Percentiles rank a stretch among this genome's conserved stretches.
These are phyloP conservation scores for Aspergillus latus DNA, from an alignment of 2,329 filamentous ascomycete genomes.

Conservation along the genomic window DNA sequence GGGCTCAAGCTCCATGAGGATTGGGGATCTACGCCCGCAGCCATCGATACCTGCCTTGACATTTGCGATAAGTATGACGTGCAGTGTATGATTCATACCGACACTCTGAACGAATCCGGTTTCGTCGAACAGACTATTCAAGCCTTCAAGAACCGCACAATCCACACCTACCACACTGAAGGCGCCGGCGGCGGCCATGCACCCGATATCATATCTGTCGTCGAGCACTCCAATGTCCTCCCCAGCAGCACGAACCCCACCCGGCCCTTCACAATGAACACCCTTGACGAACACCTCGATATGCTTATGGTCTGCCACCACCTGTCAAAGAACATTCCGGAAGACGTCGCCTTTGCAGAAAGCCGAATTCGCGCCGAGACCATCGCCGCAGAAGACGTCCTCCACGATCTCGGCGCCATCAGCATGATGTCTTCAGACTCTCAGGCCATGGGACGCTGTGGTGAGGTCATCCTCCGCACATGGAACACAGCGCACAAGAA, in stretches of 20 bases:
- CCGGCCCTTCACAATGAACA: slow-evolving; percentile 85
- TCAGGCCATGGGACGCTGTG: slow-evolving; percentile 94
- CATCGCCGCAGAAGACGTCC: slow-evolving; percentile 92
- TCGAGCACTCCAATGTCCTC: slow-evolving; percentile 83
- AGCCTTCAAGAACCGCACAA: slow-evolving; percentile 82
- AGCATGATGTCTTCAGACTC: slow-evolving; percentile 97
- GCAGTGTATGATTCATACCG: slow-evolving; percentile 91
- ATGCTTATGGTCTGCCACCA: slow-evolving; percentile 99
- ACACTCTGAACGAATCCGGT: slow-evolving; percentile 95
- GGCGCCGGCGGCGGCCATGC: slow-evolving; percentile 93
- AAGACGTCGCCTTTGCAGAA: slow-evolving; percentile 94
- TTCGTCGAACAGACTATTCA: slow-evolving; percentile 89
- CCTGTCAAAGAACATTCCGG: slow-evolving; percentile 84
- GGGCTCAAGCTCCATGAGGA: slow-evolving; percentile 95
- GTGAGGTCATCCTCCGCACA: slow-evolving; percentile 86
- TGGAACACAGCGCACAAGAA: slow-evolving; percentile 99
- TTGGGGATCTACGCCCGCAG: slow-evolving; percentile 88
- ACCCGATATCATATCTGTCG: slow-evolving; percentile 91
- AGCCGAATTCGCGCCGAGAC: slow-evolving; percentile 92
- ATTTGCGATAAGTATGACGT: slow-evolving; percentile 91
- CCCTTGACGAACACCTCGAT: slow-evolving; percentile 96
- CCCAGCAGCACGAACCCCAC: slow-evolving; percentile 92
- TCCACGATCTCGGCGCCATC: slow-evolving; percentile 95
- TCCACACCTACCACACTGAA: slow-evolving; percentile 97
- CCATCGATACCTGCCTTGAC: slow-evolving; percentile 80